These are phyloP conservation scores for Neurospora intermedia DNA, from an alignment of 495 filamentous ascomycete species.

Conservation along the genomic window DNA sequence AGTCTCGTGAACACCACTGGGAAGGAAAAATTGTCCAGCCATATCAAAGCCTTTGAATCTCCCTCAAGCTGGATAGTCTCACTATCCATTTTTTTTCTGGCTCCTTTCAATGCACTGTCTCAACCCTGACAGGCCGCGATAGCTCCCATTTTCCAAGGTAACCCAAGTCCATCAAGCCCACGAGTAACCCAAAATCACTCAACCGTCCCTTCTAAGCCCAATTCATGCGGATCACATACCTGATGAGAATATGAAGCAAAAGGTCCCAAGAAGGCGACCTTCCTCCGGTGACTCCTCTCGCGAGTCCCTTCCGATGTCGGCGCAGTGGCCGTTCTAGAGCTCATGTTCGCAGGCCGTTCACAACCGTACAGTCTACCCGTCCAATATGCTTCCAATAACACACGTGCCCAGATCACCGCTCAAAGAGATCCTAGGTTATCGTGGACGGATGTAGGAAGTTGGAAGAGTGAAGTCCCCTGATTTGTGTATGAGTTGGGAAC, in stretches of 20 bases:
- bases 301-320: neutral
- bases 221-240: slow-evolving; percentile 48
- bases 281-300: slow-evolving; percentile 1
- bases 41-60: neutral
- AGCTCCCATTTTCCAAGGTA: neutral
- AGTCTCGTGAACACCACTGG: neutral
- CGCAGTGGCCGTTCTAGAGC: neutral
- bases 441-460: neutral
- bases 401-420: neutral
- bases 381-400: neutral
- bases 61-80: neutral
- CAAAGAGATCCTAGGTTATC: neutral
- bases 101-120: neutral
- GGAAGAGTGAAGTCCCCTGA: neutral
- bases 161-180: neutral
- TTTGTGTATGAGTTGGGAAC: neutral
- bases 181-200: neutral
- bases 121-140: neutral
- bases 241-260: slow-evolving; percentile 83
- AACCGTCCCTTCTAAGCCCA: neutral
- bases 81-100: neutral
- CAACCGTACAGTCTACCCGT: neutral
- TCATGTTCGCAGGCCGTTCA: neutral
- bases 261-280: slow-evolving; percentile 78
- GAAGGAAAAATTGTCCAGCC: neutral